Conservation (phyloP, 257 asterid genomes). For the Solanum boliviense region DNA sequence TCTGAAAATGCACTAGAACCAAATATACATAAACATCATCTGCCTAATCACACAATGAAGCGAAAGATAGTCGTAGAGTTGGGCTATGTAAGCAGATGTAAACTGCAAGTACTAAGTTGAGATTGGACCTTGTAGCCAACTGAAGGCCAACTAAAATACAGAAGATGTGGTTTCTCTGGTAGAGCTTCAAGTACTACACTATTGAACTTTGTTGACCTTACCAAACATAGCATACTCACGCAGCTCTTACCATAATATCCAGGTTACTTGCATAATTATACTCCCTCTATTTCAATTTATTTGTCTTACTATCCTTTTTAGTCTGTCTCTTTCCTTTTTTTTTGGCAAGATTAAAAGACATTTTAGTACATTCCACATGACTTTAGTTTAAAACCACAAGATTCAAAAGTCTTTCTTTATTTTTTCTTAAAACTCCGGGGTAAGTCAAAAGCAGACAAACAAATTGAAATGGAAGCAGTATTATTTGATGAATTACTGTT, state of each 20-base stretch:
- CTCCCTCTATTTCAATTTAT: not conserved
- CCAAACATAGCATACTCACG: not conserved
- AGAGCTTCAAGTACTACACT: not conserved
- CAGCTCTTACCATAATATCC: not conserved
- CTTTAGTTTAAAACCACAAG: not conserved
- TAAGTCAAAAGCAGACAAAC: not conserved
- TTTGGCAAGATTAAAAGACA: not conserved
- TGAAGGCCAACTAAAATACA: not conserved
- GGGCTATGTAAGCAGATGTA: not conserved
- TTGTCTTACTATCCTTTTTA: not conserved
- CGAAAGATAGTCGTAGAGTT: not conserved
- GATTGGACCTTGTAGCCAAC: not conserved
- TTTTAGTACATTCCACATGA: not conserved
- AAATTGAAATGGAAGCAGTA: not conserved
- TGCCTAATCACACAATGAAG: not conserved
- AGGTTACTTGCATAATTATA: not conserved
- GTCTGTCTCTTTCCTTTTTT: not conserved
- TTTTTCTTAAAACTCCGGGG: not conserved
- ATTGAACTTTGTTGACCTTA: not conserved
- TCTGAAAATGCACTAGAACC: not conserved
- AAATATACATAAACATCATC: not conserved
- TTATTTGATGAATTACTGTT: not conserved
- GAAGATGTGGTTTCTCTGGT: not conserved
- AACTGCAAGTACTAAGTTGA: not conserved
- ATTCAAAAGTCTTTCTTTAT: not conserved